Evolutionary conservation across 1,139 yeast genomes (phyloP).

Genomic region (Candida tropicalis): DNA sequence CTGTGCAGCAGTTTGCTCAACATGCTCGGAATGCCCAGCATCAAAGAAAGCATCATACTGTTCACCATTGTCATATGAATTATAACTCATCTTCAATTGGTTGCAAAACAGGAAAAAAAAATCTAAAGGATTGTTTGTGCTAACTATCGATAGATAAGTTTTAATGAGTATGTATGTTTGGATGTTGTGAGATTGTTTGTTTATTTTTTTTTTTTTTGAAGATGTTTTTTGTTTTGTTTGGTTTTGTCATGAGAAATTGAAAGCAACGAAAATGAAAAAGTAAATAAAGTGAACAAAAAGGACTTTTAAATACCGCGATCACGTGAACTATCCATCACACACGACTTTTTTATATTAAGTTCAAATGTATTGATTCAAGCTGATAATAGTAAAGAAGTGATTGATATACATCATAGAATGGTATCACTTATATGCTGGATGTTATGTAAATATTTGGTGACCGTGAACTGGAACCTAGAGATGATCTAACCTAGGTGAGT

Average conservation of each 20-base stretch:
- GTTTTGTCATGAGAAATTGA: not conserved
- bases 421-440: too few species aligned
- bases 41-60: not conserved
- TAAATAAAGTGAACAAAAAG: too few species aligned
- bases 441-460: too few species aligned
- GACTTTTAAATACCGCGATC: not conserved
- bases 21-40: too few species aligned
- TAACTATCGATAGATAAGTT: not conserved
- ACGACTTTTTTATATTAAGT: too few species aligned
- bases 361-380: too few species aligned
- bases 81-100: not conserved
- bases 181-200: not conserved
- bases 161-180: conserved; percentile 3
- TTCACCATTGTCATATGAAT: not conserved
- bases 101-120: conserved; percentile 1
- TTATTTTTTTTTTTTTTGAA: not conserved
- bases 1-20: not conserved
- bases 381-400: too few species aligned
- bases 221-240: not conserved
- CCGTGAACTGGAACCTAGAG: too few species aligned
- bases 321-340: not conserved
- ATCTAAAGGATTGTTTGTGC: not conserved
- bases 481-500: too few species aligned
- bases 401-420: too few species aligned
- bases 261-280: not conserved